Evolutionary conservation across 495 filamentous ascomycete species (phyloP), one percentile per base, ranked within the genome.

Genomic region (Aspergillus egyptiacus): DNA sequence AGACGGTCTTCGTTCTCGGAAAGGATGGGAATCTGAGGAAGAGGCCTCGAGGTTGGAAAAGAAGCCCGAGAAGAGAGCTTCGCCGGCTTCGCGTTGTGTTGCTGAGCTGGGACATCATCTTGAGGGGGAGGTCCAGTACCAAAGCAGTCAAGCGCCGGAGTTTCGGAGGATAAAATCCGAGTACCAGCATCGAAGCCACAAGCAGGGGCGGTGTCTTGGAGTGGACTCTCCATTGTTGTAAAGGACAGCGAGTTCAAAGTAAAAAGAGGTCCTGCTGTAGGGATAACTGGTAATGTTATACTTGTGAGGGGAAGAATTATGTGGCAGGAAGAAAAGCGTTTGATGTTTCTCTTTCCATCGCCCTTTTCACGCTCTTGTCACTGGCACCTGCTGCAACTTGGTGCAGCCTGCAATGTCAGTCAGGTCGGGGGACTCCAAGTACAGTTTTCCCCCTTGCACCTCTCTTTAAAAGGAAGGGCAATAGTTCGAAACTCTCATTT

Each of bases 101-200:
- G 30, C 23, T 23, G 37, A 54, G 52, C 43, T 46, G 33, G 35
- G 31, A 30, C 30, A 43, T 30, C 28, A 18, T 45, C 39, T 32
- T 35, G 28, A 31, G 15, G 24, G 28, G 40, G 22, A 30, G 6
- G 23, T 23, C 39, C 57, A 48, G 47, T 34, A 53, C 58, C 55
- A 53, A 55, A 57, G 44, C 37, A 52, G 61, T 52, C 48, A 61
- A 59, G 51, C 52, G 46, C 51, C 58, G 58, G 58, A 56, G 23
- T 30, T 25, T 57, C 61, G 61, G 61, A 53, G 34, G 17, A 47
- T 23, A 37, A 33, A 25, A 34, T 52, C 55, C 58, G 56, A 49
- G 9, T 43, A 34, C 51, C 39, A 57, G 39, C 50, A 45, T 46
- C 55, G n/a, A 42, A 19, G 45, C 49, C 48, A 44, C 48, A 27